These are phyloP conservation scores for barrel medic (Medicago truncatula) DNA, from an alignment of 306 rosid genomes.

Conservation along the genomic window DNA sequence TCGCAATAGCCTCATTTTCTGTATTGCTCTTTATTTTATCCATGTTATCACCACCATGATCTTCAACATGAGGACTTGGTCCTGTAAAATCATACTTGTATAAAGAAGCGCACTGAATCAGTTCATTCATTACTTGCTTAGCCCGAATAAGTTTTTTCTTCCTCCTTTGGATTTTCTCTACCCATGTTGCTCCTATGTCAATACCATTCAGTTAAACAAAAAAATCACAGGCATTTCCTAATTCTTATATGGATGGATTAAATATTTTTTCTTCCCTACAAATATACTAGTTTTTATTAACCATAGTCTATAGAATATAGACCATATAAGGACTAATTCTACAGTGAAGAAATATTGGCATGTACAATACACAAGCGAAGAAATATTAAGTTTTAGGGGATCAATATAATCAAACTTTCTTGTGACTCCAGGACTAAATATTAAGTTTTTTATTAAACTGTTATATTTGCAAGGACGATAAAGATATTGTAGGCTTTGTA, in stretches of 20 bases:
- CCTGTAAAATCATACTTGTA: constrained; percentile 33
- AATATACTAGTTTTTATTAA: background rate
- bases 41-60: background rate
- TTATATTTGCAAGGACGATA: background rate
- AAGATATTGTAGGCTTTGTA: background rate
- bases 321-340: background rate
- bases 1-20: background rate
- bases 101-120: constrained; percentile 35
- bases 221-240: background rate
- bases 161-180: constrained; percentile 48
- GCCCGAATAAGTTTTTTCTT: constrained; percentile 48
- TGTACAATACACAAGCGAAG: background rate
- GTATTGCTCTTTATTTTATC: background rate
- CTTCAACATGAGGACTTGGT: background rate
- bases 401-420: background rate
- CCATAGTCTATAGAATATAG: too few species aligned
- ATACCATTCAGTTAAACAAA: background rate
- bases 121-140: constrained; percentile 47
- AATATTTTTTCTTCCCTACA: background rate
- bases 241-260: background rate
- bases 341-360: background rate
- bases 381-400: background rate
- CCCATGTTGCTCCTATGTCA: constrained; percentile 49
- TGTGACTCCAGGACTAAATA: background rate
- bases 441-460: too few species aligned